A percentile compares a stretch with the other conserved stretches of the same genome.
Conservation (phyloP, 129 eudicot genomes). For the Tagetes erecta region DNA sequence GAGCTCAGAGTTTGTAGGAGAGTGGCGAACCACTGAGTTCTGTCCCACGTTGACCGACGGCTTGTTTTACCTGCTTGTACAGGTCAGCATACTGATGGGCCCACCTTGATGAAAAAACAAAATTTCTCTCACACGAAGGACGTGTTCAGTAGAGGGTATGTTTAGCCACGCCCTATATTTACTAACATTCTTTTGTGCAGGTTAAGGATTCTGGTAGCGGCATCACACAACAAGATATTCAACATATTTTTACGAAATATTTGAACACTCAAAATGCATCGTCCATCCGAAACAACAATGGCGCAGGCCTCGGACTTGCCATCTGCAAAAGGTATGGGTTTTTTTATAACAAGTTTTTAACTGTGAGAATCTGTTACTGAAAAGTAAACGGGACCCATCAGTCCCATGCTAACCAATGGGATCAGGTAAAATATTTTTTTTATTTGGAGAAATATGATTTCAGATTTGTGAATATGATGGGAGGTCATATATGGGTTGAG, state of each 20-base stretch:
- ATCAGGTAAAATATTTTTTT: background rate
- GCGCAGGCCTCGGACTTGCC: constrained; percentile 58
- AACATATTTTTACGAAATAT: constrained; percentile 46
- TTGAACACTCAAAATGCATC: constrained; percentile 30
- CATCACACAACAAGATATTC: constrained; percentile 44
- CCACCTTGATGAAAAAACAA: too few species aligned
- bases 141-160: too few species aligned
- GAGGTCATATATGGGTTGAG: constrained; percentile 53
- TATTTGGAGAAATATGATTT: background rate
- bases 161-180: too few species aligned
- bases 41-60: constrained; percentile 35
- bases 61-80: constrained; percentile 53
- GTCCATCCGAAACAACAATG: constrained; percentile 28
- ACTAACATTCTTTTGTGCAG: constrained; percentile 19
- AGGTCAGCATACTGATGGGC: constrained; percentile 32
- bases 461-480: constrained; percentile 60
- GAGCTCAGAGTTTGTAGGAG: constrained; percentile 43
- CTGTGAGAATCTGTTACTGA: background rate
- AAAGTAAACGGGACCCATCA: background rate
- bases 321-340: constrained; percentile 46
- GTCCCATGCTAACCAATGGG: background rate
- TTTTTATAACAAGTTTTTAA: background rate
- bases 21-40: constrained; percentile 43
- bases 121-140: too few species aligned
- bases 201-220: constrained; percentile 63